phyloP scores from a whole-genome alignment of 768 basidiomycete species.

The Suillus alpinus region DNA sequence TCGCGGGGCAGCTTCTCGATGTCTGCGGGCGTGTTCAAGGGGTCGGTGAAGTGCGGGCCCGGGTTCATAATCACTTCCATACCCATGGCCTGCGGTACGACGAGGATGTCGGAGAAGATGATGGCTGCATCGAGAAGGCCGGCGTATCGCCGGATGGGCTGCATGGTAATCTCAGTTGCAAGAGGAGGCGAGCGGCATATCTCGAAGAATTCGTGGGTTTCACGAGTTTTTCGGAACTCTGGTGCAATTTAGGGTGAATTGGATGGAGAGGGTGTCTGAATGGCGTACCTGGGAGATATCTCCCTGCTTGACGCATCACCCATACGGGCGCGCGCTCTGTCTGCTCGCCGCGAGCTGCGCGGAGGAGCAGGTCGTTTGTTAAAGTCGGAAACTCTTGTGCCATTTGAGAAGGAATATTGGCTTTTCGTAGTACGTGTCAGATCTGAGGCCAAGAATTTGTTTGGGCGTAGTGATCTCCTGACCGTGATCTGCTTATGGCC shows the following conservation, averaged over 20 bases:
- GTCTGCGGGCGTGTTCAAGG: constrained; percentile 76
- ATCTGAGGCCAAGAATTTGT: background rate
- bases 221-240: constrained; percentile 91
- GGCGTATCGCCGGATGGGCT: constrained; percentile 86
- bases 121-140: constrained; percentile 92
- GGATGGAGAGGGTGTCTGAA: constrained; percentile 1
- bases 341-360: constrained; percentile 87
- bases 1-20: constrained; percentile 52
- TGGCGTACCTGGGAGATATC: constrained; percentile 83
- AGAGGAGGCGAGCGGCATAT: constrained; percentile 90
- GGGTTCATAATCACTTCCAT: constrained; percentile 95
- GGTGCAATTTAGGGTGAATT: constrained; percentile 5
- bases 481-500: background rate
- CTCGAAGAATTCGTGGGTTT: constrained; percentile 90
- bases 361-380: constrained; percentile 83
- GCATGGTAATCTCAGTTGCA: constrained; percentile 86
- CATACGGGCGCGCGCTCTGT: constrained; percentile 95
- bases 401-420: constrained; percentile 24
- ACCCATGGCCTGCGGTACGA: constrained; percentile 96
- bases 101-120: constrained; percentile 98
- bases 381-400: constrained; percentile 60
- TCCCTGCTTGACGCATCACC: constrained; percentile 97
- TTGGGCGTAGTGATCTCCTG: background rate
- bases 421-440: background rate
- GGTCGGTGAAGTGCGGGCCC: constrained; percentile 84